phyloP scores from a whole-genome alignment of 1,284 basidiomycete genomes.

The Polyporus tsugae region DNA sequence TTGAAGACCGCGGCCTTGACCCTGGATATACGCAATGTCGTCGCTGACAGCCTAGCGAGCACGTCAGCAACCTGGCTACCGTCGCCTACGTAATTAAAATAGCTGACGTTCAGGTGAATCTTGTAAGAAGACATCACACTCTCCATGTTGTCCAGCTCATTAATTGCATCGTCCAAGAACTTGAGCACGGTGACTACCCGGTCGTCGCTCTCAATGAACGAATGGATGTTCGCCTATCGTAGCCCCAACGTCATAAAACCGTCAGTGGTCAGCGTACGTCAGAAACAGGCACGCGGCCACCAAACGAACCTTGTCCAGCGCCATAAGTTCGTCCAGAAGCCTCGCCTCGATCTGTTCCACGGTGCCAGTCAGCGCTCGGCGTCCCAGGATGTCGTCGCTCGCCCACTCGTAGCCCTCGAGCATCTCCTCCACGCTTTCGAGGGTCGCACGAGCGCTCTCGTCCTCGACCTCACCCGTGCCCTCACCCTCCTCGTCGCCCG shows the following conservation, averaged over 20 bases:
- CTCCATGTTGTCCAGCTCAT: constrained; percentile 89
- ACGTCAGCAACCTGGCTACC: constrained; percentile 20
- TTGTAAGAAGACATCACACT: constrained; percentile 89
- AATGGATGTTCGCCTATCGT: constrained; percentile 94
- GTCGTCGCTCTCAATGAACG: constrained; percentile 93
- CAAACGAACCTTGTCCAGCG: constrained; percentile 89
- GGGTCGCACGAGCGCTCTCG: constrained; percentile 80
- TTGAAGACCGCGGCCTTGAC: constrained; percentile 95
- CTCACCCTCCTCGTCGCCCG: constrained; percentile 47
- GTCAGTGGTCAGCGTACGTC: constrained; percentile 8
- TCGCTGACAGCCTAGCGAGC: constrained; percentile 83
- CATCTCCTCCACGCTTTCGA: constrained; percentile 97
- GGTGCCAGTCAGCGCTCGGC: constrained; percentile 71
- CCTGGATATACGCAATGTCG: constrained; percentile 96
- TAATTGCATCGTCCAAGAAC: constrained; percentile 87
- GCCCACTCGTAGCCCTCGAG: constrained; percentile 98
- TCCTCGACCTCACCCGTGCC: constrained; percentile 72
- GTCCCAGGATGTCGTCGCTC: constrained; percentile 70
- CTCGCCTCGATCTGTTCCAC: constrained; percentile 90
- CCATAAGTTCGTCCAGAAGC: constrained; percentile 86
- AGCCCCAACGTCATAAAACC: too few relatives aligned
- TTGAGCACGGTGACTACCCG: constrained; percentile 89
- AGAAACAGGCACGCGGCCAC: constrained; percentile 5
- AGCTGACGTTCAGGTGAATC: constrained; percentile 88
- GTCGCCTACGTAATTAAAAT: background rate